Percentiles rank a stretch among this genome's conserved stretches.
phyloP scores from a whole-genome alignment of 305 asterid species.

The Nicotiana rustica region DNA sequence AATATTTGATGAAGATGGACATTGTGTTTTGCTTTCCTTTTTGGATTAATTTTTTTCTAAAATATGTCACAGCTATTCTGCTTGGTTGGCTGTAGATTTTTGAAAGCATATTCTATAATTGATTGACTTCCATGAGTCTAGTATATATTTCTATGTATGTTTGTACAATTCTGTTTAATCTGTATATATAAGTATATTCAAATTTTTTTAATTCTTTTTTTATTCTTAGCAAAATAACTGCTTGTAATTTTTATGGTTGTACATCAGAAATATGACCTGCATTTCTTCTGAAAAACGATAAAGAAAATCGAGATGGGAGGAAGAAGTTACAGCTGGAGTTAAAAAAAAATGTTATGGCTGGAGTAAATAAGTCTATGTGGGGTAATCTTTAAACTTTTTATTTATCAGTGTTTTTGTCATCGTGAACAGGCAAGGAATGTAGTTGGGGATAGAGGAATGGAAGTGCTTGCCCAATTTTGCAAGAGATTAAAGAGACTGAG shows the following conservation, averaged over 20 bases:
- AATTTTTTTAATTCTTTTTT: too few species aligned
- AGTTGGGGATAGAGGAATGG: constrained; percentile 93
- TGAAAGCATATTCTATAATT: background rate
- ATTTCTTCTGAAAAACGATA: background rate
- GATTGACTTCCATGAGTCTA: background rate
- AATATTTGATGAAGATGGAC: background rate
- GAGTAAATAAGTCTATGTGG: too few species aligned
- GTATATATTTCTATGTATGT: background rate
- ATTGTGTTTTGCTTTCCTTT: background rate
- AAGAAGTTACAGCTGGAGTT: background rate
- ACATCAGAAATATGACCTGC: background rate
- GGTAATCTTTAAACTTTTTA: constrained; percentile 43
- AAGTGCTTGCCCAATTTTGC: constrained; percentile 68
- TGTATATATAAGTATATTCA: background rate
- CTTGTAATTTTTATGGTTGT: background rate
- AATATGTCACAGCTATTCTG: constrained; percentile 13
- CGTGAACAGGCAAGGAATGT: constrained; percentile 79
- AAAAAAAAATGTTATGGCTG: too few species aligned
- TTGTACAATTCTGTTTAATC: background rate
- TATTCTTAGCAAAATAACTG: background rate
- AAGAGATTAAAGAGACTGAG: constrained; percentile 76
- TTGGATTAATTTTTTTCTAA: background rate
- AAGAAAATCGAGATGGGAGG: background rate
- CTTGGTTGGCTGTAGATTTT: background rate
- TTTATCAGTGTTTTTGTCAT: constrained; percentile 37